Base-by-base conservation (phyloP, 2,329 filamentous ascomycete genomes). In the Colletotrichum navitas region DNA sequence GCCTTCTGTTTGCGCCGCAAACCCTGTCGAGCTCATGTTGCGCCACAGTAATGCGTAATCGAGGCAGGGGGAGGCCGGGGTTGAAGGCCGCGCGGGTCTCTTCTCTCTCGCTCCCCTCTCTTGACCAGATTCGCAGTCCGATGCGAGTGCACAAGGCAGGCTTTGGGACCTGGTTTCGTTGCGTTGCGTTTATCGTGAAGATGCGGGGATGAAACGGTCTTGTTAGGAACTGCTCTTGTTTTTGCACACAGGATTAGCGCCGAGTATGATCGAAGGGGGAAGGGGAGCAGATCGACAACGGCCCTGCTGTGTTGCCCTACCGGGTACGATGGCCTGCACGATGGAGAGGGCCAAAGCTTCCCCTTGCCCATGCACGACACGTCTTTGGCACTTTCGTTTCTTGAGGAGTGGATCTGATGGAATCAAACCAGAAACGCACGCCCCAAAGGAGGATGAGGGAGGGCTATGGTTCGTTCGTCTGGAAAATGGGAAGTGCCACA, bases 1-100 rank as follows among this genome's bases (percentile, higher is more conserved):
- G 54, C 59, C 60, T 69, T 54, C 41, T 29, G 11, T 32, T 52
- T 60, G 52, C 58, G 59, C 52, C 59, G 62, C 65, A 5, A 1
- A 63, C 65, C 65, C 60, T 71, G 59, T 63, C 54, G 32, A 32
- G 63, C 68, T 68, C 41, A 43, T 24, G 39, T 39, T 49, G 69
- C 69, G 69, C 69, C 69, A 71, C 69, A 71, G 45, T 16, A n/a
- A 39, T 71, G 65, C 69, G 69, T 71, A 64, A 71, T 64, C 63
- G 67, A 59, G 67, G 32, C 56, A 34, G 45, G 47, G 29, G 36
- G 36, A 39, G 24, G 36, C 39, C 55, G 36, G 54, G 68, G 45
- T 51, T 56, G 49, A 62, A 62, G 34, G 47, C 29, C 26, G 26
- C 8, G 26, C 54, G 36, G 21, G 21, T 39, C n/a, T 56, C 11